A percentile compares a stretch with the other conserved stretches of the same genome.
Conservation (phyloP, 2,329 filamentous ascomycete genomes). For the Tolypocladium cylindrosporum region DNA sequence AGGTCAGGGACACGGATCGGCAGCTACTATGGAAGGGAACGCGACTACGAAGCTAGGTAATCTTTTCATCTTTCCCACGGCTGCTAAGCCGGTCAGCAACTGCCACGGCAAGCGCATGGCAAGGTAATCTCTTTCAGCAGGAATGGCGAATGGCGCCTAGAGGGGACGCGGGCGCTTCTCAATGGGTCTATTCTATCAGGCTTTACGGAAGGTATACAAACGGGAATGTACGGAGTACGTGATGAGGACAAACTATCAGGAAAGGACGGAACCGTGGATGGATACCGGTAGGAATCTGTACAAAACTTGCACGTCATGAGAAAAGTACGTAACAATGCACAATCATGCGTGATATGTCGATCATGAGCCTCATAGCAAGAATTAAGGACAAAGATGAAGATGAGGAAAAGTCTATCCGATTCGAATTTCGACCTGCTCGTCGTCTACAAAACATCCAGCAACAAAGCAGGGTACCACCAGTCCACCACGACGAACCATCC, state of each 20-base stretch:
- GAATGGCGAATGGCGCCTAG: not conserved
- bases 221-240: not conserved
- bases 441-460: conserved; percentile 1
- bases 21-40: not conserved
- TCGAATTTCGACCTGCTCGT: conserved; percentile 19
- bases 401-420: conserved; percentile 11
- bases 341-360: too few species aligned
- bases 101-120: not conserved
- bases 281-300: not conserved
- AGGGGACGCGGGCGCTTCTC: too few species aligned
- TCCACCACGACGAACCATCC: not conserved
- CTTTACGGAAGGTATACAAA: not conserved
- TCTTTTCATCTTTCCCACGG: not conserved
- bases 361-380: not conserved
- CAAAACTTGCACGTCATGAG: not conserved
- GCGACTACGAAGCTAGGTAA: not conserved
- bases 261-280: not conserved
- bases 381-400: not conserved
- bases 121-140: not conserved
- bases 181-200: not conserved
- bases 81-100: not conserved
- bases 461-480: not conserved
- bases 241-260: not conserved
- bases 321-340: not conserved
- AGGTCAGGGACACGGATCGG: not conserved